Evolutionary conservation across 495 filamentous ascomycete species (phyloP).

Genomic region (Bombardia bombarda): DNA sequence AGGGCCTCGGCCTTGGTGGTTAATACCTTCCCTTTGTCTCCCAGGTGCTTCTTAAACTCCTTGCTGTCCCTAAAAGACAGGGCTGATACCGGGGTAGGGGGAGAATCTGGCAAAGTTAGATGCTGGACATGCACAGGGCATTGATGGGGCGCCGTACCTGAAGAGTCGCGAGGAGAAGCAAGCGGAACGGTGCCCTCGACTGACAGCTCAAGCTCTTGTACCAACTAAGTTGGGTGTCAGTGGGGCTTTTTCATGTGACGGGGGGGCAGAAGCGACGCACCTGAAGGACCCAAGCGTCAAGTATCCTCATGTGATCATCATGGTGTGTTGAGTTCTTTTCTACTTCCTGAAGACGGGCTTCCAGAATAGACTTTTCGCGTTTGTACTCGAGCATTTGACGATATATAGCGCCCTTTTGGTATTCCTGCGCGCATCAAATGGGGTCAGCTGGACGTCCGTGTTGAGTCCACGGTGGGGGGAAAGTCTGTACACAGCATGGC

Average conservation of each 20-base stretch:
- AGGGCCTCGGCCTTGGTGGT: conserved; percentile 35
- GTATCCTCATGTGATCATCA: conserved; percentile 82
- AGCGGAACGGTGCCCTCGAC: conserved; percentile 42
- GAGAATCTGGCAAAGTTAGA: conserved; percentile 29
- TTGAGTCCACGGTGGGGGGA: conserved; percentile 14
- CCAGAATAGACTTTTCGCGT: conserved; percentile 71
- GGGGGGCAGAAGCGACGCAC: conserved; percentile 37
- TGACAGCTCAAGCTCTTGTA: conserved; percentile 77
- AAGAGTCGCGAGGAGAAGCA: no score
- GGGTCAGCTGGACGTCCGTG: conserved; percentile 25
- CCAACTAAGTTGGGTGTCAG: conserved; percentile 48
- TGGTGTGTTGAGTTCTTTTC: conserved; percentile 68
- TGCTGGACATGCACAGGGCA: conserved; percentile 23
- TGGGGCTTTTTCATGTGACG: conserved; percentile 5
- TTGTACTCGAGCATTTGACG: conserved; percentile 98
- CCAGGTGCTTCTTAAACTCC: conserved; percentile 72
- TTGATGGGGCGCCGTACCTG: no score
- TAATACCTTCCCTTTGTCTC: conserved; percentile 42
- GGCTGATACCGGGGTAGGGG: conserved; percentile 51
- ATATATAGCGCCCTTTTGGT: conserved; percentile 95
- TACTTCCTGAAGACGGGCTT: conserved; percentile 65
- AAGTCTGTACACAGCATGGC: conserved; percentile 21
- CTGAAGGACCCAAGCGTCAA: conserved; percentile 89
- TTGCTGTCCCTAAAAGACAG: conserved; percentile 57
- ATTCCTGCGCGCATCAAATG: conserved; percentile 51